Base-by-base conservation (phyloP, 805 yeast species). In the Cyberlindnera maclurae region DNA sequence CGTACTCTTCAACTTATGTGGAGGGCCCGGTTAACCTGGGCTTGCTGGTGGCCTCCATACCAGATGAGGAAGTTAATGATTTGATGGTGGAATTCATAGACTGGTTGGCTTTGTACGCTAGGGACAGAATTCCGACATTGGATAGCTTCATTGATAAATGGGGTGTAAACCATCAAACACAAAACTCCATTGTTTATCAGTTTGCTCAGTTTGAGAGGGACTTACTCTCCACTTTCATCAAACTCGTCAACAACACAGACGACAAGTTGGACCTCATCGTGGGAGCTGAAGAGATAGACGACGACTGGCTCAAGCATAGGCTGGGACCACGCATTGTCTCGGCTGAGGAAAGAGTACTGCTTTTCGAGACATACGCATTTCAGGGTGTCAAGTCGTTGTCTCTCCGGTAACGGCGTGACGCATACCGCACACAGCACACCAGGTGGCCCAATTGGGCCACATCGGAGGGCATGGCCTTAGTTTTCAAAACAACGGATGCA, bases 241-340 rank as follows among this genome's bases (percentile, higher is more conserved):
- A 30, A 4, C 35, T 39, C 6, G 37, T 38, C 12, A 33, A 36
- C 3, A 3, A 13, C 3, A 15, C 15, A 15, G 46, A 52, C 4
- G 45, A 37, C 1, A 40, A 40, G 12, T 30, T 49, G 17, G 48
- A 49, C 2, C 33, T 54, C 17, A 37, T 51, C 16, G 15, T 52
- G 6, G 55, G 44, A 8, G 39, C 46, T 6, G 52, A 43, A 45
- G 41, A 52, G 37, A 24, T 50, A 48, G 54, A 43, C 36, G 44
- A 44, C 15, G 44, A 50, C 32, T 44, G 59, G 59, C n/a, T 45
- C 8, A 45, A 45, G 10, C 43, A 44, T 26, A 45, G 58, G 39
- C 22, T 47, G 26, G 33, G 41, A 15, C 57, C 59, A 13, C 46
- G 53, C 12, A 31, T 45, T 1, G 40, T 52, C 2, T 37, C 45